Conservation (phyloP, 2,329 filamentous ascomycete genomes). For the Fusarium siculi region DNA sequence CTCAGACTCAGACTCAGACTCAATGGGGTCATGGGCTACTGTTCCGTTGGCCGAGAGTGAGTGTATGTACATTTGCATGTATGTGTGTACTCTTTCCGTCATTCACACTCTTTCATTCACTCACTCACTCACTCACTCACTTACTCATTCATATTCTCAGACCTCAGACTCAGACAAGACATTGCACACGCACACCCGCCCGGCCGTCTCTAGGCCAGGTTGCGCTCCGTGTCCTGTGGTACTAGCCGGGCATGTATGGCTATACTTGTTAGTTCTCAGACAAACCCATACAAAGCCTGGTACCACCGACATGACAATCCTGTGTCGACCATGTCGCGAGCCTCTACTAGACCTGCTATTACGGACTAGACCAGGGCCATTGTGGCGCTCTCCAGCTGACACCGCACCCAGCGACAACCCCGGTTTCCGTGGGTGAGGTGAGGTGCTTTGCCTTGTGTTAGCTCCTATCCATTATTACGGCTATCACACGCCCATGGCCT, state of each 20-base stretch:
- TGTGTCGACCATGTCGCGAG: constrained; percentile 27
- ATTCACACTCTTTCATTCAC: constrained; percentile 9
- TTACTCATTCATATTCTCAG: not conserved
- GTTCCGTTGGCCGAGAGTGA: constrained; percentile 43
- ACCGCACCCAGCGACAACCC: constrained; percentile 37
- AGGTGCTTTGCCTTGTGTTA: constrained; percentile 35
- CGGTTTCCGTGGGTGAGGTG: constrained; percentile 33
- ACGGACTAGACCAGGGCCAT: constrained; percentile 40
- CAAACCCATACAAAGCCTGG: constrained; percentile 20
- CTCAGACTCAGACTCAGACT: constrained; percentile 7
- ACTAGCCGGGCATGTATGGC: constrained; percentile 21
- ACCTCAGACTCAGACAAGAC: constrained; percentile 26
- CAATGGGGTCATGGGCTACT: constrained; percentile 30
- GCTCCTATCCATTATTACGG: constrained; percentile 14
- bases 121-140: constrained; percentile 25
- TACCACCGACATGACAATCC: constrained; percentile 24
- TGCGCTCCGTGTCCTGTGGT: constrained; percentile 33
- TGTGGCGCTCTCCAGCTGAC: constrained; percentile 46
- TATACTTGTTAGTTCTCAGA: constrained; percentile 19
- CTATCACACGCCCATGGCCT: not conserved
- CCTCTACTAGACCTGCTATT: constrained; percentile 32
- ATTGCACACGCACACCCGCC: constrained; percentile 39
- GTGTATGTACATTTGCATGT: not conserved
- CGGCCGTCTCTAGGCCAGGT: constrained; percentile 31
- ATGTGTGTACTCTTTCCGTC: not conserved